Percentiles rank a stretch among this genome's conserved stretches.
Evolutionary conservation across 2,329 filamentous ascomycete species (phyloP).

Genomic region (Fusarium sp.): DNA sequence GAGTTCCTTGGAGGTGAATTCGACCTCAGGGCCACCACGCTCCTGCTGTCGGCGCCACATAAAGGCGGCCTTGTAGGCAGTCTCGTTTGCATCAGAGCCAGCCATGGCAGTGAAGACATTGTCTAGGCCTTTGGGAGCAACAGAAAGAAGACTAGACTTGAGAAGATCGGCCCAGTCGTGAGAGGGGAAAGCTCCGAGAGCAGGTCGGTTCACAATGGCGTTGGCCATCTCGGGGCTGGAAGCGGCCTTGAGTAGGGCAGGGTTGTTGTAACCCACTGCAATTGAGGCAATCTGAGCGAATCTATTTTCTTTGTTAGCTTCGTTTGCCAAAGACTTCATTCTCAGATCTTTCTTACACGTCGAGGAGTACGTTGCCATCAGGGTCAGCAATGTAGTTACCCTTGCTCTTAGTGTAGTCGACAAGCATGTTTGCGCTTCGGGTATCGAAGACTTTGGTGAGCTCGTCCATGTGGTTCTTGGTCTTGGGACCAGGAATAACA

Average conservation of each 20-base stretch:
- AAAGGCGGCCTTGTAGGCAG: constrained; percentile 94
- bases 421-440: constrained; percentile 85
- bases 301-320: constrained; percentile 55
- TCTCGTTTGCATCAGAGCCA: constrained; percentile 93
- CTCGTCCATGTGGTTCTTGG: constrained; percentile 75
- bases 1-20: constrained; percentile 85
- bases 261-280: constrained; percentile 93
- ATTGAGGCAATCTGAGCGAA: constrained; percentile 96
- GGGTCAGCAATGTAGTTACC: constrained; percentile 86
- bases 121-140: constrained; percentile 84
- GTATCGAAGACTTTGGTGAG: constrained; percentile 87
- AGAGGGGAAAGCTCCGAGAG: constrained; percentile 90
- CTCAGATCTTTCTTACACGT: constrained; percentile 67
- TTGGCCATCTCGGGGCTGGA: constrained; percentile 82
- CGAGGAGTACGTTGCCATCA: constrained; percentile 79
- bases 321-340: not conserved
- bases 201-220: constrained; percentile 88
- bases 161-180: constrained; percentile 86
- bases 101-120: constrained; percentile 93
- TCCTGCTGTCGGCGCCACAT: constrained; percentile 89
- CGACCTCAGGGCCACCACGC: constrained; percentile 80
- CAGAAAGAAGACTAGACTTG: constrained; percentile 82
- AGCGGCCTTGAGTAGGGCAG: constrained; percentile 76
- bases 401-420: constrained; percentile 78
- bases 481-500: constrained; percentile 81